phyloP scores from a whole-genome alignment of 208 protist species.

The Histomonas meleagridis region DNA sequence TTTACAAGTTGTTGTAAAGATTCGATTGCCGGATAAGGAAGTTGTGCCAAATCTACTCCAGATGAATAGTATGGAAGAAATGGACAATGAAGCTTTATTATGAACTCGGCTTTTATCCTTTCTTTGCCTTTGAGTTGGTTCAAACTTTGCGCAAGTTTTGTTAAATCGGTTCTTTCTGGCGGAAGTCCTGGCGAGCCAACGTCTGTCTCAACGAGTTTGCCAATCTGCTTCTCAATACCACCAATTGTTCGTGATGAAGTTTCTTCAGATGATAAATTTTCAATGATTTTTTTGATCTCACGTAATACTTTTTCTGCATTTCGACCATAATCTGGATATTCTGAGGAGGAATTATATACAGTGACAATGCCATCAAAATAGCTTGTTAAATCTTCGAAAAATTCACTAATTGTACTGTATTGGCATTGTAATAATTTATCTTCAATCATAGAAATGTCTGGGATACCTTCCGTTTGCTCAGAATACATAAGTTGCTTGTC shows the following conservation, averaged over 20 bases:
- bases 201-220: too few species aligned
- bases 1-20: background rate
- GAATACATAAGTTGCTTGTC: background rate
- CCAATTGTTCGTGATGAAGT: background rate
- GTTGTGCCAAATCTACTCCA: background rate
- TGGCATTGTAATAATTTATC: background rate
- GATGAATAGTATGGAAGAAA: background rate
- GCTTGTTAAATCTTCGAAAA: background rate
- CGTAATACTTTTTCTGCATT: background rate
- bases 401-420: background rate
- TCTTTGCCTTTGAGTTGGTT: background rate
- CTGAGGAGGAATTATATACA: background rate
- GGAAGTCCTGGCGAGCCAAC: too few species aligned
- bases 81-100: background rate
- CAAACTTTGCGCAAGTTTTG: background rate
- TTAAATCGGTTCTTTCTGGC: too few species aligned
- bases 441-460: background rate
- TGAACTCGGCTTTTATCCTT: background rate
- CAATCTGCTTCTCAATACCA: background rate
- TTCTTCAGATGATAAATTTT: background rate
- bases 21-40: background rate
- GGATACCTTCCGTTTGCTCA: background rate
- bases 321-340: background rate
- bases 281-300: background rate
- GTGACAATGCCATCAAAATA: background rate